These are phyloP conservation scores for Hanseniaspora osmophila DNA, from an alignment of 805 yeast genomes.

Conservation along the genomic window DNA sequence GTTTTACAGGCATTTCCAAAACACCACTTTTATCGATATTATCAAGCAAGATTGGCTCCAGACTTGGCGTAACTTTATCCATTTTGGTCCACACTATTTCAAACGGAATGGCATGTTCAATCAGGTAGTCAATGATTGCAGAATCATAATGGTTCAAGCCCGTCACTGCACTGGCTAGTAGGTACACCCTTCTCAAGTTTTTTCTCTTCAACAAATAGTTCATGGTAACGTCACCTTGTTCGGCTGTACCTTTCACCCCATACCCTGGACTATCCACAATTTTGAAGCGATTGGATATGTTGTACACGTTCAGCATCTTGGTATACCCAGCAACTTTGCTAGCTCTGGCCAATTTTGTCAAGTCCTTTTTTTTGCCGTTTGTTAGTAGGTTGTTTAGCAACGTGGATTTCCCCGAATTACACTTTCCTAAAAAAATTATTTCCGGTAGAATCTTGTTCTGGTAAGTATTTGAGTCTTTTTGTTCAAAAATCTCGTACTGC, in stretches of 20 bases:
- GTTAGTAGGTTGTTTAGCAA: conserved; percentile 48
- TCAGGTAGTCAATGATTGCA: conserved; percentile 35
- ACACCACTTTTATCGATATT: conserved; percentile 26
- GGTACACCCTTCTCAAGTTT: conserved; percentile 41
- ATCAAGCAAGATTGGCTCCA: conserved; percentile 24
- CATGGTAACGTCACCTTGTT: conserved; percentile 58
- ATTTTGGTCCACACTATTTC: conserved; percentile 68
- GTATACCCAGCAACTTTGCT: conserved; percentile 45
- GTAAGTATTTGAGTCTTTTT: neutral
- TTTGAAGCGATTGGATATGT: conserved; percentile 46
- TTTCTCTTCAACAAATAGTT: conserved; percentile 45
- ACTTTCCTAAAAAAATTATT: conserved; percentile 60
- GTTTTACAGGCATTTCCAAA: conserved; percentile 28
- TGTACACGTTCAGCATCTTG: conserved; percentile 54
- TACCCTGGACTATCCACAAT: conserved; percentile 85
- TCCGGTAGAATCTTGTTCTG: conserved; percentile 39
- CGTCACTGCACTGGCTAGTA: conserved; percentile 45
- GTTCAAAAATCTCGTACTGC: neutral
- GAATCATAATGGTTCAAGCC: conserved; percentile 50
- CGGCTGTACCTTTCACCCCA: conserved; percentile 50
- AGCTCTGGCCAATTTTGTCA: conserved; percentile 34
- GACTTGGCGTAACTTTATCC: conserved; percentile 34
- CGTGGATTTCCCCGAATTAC: conserved; percentile 81
- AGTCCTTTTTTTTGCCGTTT: conserved; percentile 19
- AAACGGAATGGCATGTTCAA: conserved; percentile 45